Percentiles rank a stretch among this genome's conserved stretches.
Conservation (phyloP, 208 protist genomes). For the Lotmaria passim region DNA sequence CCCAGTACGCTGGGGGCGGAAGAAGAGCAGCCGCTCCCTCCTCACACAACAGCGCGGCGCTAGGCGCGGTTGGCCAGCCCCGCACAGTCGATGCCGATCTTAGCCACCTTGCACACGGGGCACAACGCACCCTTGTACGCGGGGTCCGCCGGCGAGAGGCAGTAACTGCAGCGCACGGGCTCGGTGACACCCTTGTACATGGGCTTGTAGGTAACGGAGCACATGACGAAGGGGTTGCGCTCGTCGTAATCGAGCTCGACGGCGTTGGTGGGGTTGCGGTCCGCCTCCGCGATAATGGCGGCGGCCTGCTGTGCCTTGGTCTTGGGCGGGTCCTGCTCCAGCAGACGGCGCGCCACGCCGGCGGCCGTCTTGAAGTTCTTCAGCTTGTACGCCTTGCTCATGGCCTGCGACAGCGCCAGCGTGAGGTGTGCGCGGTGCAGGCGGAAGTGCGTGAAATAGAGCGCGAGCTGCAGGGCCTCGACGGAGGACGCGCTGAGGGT, state of each 20-base stretch:
- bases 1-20: neutral
- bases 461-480: slow-evolving; percentile 91
- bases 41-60: neutral
- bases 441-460: slow-evolving; percentile 98
- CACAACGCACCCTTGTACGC: slow-evolving; percentile 72
- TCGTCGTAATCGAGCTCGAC: slow-evolving; percentile 94
- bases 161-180: slow-evolving; percentile 92
- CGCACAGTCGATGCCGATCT: slow-evolving; percentile 69
- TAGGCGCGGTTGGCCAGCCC: slow-evolving; percentile 61
- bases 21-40: neutral
- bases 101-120: slow-evolving; percentile 72
- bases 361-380: slow-evolving; percentile 93
- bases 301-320: slow-evolving; percentile 86
- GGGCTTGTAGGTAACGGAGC: slow-evolving; percentile 71
- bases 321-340: slow-evolving; percentile 93
- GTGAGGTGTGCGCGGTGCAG: slow-evolving; percentile 92
- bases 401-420: slow-evolving; percentile 92
- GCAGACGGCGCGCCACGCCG: slow-evolving; percentile 91
- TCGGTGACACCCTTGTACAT: slow-evolving; percentile 81
- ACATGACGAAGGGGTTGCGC: slow-evolving; percentile 96
- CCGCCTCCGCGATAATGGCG: slow-evolving; percentile 91
- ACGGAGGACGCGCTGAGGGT: slow-evolving; percentile 49
- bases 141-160: slow-evolving; percentile 82
- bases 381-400: slow-evolving; percentile 92
- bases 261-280: slow-evolving; percentile 85